Evolutionary conservation across 2,329 filamentous ascomycete species (phyloP), one percentile per base, ranked within the genome.

Genomic region (Tolypocladium ophioglossoides): DNA sequence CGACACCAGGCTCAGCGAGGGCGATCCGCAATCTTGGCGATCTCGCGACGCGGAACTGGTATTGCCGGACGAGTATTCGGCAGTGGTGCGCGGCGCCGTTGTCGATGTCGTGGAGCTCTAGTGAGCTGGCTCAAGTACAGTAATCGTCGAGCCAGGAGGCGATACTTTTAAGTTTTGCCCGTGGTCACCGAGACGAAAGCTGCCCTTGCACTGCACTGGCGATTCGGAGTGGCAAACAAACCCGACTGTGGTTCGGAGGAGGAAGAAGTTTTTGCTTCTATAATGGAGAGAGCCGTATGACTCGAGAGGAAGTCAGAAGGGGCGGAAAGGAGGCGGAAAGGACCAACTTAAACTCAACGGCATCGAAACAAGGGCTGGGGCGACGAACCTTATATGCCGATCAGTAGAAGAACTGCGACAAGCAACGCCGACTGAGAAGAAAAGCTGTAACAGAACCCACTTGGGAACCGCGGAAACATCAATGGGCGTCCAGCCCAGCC

Each of bases 351-450:
- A 10, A 34, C 11, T 48, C 27, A 27, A 34, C 18, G 4, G 44
- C 27, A 32, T 48, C 27, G 44, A 34, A 48, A 48, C 18, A 48
- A 34, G 44, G 20, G 44, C 27, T 60, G 64, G 61, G 61, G 59
- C 64, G 59, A 58, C 59, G 39, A 55, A 54, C 50, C 54, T 56
- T 57, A 52, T 57, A 57, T 56, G 54, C 4, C 38, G n/a, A 5
- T 32, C 22, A 11, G 32, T 24, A 22, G 22, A 22, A 38, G 18
- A 44, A 3, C 24, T 18, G 41, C 14, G 22, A 30, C 37, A 6
- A 47, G 30, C 22, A 47, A 18, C 8, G 3, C 27, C 12, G 50
- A 27, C 24, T 34, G 50, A 48, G 22, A 41, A 49, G 41, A 37
- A 34, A 7, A 37, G 20, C 37, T 18, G 46, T 41, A 7, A 34